These are phyloP conservation scores for Aphanomyces astaci DNA, from an alignment of 352 stramenopile species.

Conservation along the genomic window DNA sequence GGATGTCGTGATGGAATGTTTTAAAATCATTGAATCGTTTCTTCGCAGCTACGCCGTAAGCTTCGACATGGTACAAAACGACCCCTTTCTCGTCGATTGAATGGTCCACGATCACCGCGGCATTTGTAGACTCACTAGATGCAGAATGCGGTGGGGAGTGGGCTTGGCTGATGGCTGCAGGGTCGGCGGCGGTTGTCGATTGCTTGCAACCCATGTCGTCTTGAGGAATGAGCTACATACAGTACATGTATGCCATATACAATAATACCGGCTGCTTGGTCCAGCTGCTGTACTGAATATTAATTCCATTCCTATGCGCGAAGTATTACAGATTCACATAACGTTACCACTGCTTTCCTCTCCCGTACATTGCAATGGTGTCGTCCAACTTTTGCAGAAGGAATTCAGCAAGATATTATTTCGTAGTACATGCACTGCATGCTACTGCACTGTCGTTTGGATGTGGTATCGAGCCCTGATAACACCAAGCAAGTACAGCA, in stretches of 20 bases:
- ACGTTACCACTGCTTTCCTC: background rate
- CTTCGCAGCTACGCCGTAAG: background rate
- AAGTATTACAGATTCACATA: too few relatives aligned
- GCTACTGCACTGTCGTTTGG: too few relatives aligned
- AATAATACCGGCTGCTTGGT: too few relatives aligned
- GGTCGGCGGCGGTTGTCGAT: background rate
- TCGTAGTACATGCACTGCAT: too few relatives aligned
- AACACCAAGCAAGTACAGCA: too few relatives aligned
- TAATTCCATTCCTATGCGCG: too few relatives aligned
- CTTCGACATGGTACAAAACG: conserved; percentile 1
- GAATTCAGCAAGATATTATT: background rate
- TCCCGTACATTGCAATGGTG: background rate
- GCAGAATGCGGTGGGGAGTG: background rate
- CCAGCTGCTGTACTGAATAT: too few relatives aligned
- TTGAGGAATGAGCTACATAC: too few relatives aligned
- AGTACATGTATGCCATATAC: too few relatives aligned
- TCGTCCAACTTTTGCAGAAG: background rate
- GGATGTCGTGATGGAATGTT: background rate
- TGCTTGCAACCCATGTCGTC: background rate
- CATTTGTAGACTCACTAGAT: background rate
- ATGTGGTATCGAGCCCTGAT: too few relatives aligned
- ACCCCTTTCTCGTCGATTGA: background rate
- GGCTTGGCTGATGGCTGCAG: background rate
- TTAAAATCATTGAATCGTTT: conserved; percentile 13
- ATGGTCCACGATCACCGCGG: background rate